Percentiles rank a stretch among this genome's conserved stretches.
Conservation (phyloP, 2,329 filamentous ascomycete species). For the Delphinella strobiligena region DNA sequence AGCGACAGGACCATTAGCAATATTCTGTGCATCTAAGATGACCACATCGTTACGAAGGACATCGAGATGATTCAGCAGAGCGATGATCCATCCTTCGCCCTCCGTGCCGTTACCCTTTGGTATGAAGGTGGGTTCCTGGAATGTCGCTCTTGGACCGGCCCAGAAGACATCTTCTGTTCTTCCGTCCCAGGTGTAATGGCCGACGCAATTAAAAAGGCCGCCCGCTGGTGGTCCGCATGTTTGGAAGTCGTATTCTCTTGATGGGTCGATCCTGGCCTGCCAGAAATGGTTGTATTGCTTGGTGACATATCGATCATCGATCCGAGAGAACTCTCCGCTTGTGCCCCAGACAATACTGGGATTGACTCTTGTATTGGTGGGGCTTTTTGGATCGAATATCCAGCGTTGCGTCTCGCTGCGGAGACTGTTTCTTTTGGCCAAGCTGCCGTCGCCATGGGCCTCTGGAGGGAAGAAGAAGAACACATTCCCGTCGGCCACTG, state of each 20-base stretch:
- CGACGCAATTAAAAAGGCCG: constrained; percentile 11
- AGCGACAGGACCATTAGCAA: constrained; percentile 25
- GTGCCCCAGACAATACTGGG: too few relatives aligned
- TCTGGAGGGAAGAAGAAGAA: constrained; percentile 32
- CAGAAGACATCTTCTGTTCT: constrained; percentile 19
- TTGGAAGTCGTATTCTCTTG: too few relatives aligned
- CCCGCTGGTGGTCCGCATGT: too few relatives aligned
- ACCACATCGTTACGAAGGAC: constrained; percentile 29
- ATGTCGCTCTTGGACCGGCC: constrained; percentile 28
- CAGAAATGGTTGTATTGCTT: too few relatives aligned
- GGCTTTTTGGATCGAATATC: constrained; percentile 30
- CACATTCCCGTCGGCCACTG: constrained; percentile 29
- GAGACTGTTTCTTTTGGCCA: constrained; percentile 30
- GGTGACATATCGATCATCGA: too few relatives aligned
- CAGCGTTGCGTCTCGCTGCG: constrained; percentile 18
- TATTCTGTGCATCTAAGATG: constrained; percentile 29
- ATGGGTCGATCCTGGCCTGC: too few relatives aligned
- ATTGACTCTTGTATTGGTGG: too few relatives aligned
- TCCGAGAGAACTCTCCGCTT: too few relatives aligned
- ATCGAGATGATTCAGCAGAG: constrained; percentile 27
- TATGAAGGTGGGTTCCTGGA: constrained; percentile 44
- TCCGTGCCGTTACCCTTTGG: constrained; percentile 31
- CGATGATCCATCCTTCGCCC: constrained; percentile 40
- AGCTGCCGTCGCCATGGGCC: too few relatives aligned
- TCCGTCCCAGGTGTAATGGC: constrained; percentile 13